Percentiles rank a stretch among this genome's conserved stretches.
phyloP scores from a whole-genome alignment of 305 asterid species.

The Solanum hybrid region DNA sequence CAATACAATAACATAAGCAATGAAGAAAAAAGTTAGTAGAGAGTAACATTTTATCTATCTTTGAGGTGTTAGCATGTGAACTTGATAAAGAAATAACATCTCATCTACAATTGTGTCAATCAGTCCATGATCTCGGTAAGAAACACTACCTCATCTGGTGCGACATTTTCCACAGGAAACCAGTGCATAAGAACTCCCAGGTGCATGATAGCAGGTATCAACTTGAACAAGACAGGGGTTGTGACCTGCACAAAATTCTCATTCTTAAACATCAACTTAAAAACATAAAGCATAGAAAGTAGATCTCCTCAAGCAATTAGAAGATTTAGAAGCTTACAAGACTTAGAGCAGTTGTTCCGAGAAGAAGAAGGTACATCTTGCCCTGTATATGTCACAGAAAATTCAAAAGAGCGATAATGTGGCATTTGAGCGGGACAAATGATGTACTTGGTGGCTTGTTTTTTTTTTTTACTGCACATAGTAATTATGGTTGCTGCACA shows the following conservation, averaged over 20 bases:
- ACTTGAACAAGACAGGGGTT: conserved; percentile 82
- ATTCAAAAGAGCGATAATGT: neutral
- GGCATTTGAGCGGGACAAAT: neutral
- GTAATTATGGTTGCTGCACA: neutral
- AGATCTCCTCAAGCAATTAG: neutral
- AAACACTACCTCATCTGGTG: conserved; percentile 46
- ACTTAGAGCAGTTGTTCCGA: conserved; percentile 95
- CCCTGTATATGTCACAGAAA: conserved; percentile 43
- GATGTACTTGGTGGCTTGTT: neutral
- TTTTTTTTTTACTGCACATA: too few relatives aligned
- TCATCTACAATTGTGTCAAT: neutral
- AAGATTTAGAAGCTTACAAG: conserved; percentile 47
- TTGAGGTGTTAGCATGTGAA: neutral
- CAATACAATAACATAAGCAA: neutral
- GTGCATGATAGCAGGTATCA: conserved; percentile 72
- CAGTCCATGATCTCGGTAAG: conserved; percentile 1
- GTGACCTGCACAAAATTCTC: conserved; percentile 51
- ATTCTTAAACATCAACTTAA: neutral
- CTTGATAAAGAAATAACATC: neutral
- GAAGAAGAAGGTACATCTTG: conserved; percentile 89
- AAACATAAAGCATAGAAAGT: neutral
- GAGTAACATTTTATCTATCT: neutral
- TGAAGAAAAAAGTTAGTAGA: neutral
- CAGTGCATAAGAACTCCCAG: conserved; percentile 81
- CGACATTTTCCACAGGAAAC: conserved; percentile 65